phyloP scores from a whole-genome alignment of 1,139 yeast genomes.

The Pichia sp. region DNA sequence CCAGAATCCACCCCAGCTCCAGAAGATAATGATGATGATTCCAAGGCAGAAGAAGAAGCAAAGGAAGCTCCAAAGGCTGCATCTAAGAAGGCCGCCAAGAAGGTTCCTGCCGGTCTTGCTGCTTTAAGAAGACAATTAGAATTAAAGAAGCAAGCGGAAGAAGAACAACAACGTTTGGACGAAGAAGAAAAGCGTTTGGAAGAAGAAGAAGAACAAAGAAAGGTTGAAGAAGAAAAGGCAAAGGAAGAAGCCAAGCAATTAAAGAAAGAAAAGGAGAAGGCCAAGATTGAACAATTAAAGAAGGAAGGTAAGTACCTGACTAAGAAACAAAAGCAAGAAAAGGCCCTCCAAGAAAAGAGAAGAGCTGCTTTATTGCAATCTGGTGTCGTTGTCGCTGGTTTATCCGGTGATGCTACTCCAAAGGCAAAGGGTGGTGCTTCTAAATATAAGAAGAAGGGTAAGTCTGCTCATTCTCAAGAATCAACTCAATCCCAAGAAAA shows the following conservation, averaged over 20 bases:
- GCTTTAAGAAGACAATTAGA: constrained; percentile 85
- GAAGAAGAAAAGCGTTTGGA: constrained; percentile 58
- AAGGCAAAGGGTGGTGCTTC: constrained; percentile 67
- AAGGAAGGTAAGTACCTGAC: constrained; percentile 92
- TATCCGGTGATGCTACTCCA: constrained; percentile 35
- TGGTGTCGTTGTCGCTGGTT: constrained; percentile 76
- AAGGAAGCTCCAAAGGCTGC: constrained; percentile 13
- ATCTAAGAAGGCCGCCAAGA: constrained; percentile 48
- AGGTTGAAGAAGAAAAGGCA: constrained; percentile 52
- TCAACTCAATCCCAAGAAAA: constrained; percentile 5
- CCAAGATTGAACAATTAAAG: constrained; percentile 74
- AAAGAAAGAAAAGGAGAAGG: constrained; percentile 81
- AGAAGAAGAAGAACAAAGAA: constrained; percentile 56
- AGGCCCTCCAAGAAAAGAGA: constrained; percentile 83
- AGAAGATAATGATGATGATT: constrained; percentile 54
- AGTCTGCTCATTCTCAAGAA: constrained; percentile 27
- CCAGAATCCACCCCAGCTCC: constrained; percentile 29
- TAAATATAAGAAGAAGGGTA: constrained; percentile 59
- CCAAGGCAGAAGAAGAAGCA: constrained; percentile 31
- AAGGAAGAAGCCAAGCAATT: constrained; percentile 70
- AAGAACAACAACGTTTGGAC: constrained; percentile 59
- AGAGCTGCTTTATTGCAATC: constrained; percentile 80
- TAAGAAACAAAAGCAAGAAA: constrained; percentile 94
- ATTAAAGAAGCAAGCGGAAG: constrained; percentile 79
- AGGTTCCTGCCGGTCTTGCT: constrained; percentile 76